These are phyloP conservation scores for Russula griseocarnosa DNA, from an alignment of 768 basidiomycete genomes.

Conservation along the genomic window DNA sequence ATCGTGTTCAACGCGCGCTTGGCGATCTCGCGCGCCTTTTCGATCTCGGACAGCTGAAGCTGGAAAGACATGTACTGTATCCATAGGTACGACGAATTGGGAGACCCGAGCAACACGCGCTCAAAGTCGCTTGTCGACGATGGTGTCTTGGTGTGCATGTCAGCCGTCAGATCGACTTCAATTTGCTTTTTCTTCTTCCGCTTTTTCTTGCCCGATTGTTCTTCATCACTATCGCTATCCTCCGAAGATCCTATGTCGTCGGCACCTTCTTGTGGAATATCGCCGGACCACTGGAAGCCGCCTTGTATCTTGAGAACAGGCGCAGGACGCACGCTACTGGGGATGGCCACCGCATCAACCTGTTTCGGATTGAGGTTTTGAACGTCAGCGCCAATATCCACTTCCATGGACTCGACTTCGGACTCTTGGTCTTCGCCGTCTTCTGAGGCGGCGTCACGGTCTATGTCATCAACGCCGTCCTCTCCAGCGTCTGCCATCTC, in stretches of 20 bases:
- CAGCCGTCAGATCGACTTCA: constrained; percentile 77
- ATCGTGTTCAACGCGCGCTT: constrained; percentile 82
- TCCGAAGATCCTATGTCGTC: constrained; percentile 45
- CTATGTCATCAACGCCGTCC: constrained; percentile 8
- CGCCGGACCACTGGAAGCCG: constrained; percentile 71
- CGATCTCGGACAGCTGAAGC: constrained; percentile 91
- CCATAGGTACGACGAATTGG: constrained; percentile 97
- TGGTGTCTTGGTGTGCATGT: constrained; percentile 80
- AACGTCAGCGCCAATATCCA: constrained; percentile 39
- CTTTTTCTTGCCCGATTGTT: constrained; percentile 52
- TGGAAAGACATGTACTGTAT: constrained; percentile 99
- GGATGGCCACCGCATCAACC: neutral
- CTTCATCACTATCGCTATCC: constrained; percentile 46
- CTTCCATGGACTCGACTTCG: constrained; percentile 38
- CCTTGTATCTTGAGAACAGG: constrained; percentile 50
- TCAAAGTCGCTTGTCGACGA: constrained; percentile 96
- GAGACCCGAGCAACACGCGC: constrained; percentile 84
- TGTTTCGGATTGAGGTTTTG: constrained; percentile 2
- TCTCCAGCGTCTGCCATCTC: constrained; percentile 34
- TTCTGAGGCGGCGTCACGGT: constrained; percentile 23
- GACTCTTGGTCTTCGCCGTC: constrained; percentile 25
- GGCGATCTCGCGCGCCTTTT: constrained; percentile 87
- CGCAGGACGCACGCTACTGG: constrained; percentile 9
- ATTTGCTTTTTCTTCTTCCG: constrained; percentile 66
- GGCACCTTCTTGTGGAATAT: constrained; percentile 36